These are phyloP conservation scores for Massarina eburnea DNA, from an alignment of 2,329 filamentous ascomycete species.

Conservation along the genomic window DNA sequence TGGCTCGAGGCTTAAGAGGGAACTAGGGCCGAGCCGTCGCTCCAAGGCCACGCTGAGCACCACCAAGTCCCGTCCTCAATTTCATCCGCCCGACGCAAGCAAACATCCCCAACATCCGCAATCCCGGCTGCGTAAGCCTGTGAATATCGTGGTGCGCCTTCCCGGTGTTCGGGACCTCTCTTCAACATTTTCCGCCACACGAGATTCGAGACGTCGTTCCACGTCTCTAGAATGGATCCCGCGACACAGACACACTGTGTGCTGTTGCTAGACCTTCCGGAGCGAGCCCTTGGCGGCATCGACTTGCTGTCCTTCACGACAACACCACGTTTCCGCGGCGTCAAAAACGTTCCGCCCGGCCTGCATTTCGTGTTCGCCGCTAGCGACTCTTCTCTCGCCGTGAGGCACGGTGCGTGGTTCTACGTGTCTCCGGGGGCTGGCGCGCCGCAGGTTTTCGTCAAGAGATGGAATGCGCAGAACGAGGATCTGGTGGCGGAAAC, in stretches of 20 bases:
- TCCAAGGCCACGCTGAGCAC: neutral
- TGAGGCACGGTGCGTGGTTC: constrained; percentile 66
- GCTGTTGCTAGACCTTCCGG: constrained; percentile 49
- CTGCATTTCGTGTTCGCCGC: constrained; percentile 65
- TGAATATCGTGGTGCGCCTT: neutral
- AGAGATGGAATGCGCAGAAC: constrained; percentile 56
- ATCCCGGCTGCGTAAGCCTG: too few relatives aligned
- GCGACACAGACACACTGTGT: constrained; percentile 37
- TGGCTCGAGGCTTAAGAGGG: neutral
- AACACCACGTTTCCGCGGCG: constrained; percentile 61
- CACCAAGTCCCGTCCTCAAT: neutral
- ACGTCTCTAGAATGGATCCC: constrained; percentile 38
- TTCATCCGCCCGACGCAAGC: too few relatives aligned
- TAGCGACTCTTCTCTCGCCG: constrained; percentile 58
- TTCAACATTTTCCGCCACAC: constrained; percentile 40
- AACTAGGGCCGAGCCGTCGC: neutral
- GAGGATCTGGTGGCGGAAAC: constrained; percentile 51
- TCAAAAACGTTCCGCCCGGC: constrained; percentile 60
- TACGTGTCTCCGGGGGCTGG: constrained; percentile 47
- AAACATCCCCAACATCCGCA: neutral
- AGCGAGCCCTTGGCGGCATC: constrained; percentile 55
- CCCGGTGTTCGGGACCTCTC: constrained; percentile 6
- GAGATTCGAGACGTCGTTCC: constrained; percentile 36
- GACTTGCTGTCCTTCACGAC: constrained; percentile 63
- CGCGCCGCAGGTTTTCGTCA: constrained; percentile 52